A percentile compares a stretch with the other conserved stretches of the same genome.
Conservation (phyloP, 768 basidiomycete genomes). For the Lenzites betulinus region DNA sequence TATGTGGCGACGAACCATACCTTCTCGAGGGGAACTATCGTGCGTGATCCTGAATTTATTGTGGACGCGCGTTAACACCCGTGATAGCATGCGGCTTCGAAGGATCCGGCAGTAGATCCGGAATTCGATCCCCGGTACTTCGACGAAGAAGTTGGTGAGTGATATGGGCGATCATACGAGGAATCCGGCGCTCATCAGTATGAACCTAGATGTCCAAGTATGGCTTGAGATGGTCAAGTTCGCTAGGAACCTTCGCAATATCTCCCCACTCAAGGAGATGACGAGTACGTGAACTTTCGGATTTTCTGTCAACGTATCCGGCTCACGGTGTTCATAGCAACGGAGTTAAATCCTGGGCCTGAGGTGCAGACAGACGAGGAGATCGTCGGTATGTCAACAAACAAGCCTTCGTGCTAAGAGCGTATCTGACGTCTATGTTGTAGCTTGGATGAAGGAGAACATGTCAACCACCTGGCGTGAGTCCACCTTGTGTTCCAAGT, state of each 20-base stretch:
- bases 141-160: constrained; percentile 34
- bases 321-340: constrained; percentile 16
- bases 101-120: constrained; percentile 31
- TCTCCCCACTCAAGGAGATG: constrained; percentile 30
- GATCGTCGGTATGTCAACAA: constrained; percentile 21
- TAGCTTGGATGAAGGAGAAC: constrained; percentile 29
- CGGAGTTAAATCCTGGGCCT: constrained; percentile 35
- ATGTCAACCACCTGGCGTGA: constrained; percentile 29
- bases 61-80: neutral
- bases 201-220: constrained; percentile 32
- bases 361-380: constrained; percentile 32
- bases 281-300: constrained; percentile 17
- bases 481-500: neutral
- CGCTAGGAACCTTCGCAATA: constrained; percentile 25
- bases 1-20: constrained; percentile 42
- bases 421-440: neutral
- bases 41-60: constrained; percentile 26
- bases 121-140: constrained; percentile 37
- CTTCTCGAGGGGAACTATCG: constrained; percentile 52
- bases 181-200: neutral
- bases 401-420: neutral
- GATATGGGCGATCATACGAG: too few relatives aligned
- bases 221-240: constrained; percentile 35
- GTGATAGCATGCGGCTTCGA: constrained; percentile 33
- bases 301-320: neutral